Evolutionary conservation across 208 protist species (phyloP), one percentile per base, ranked within the genome.

Genomic region (Balamuthia mandrillaris): DNA sequence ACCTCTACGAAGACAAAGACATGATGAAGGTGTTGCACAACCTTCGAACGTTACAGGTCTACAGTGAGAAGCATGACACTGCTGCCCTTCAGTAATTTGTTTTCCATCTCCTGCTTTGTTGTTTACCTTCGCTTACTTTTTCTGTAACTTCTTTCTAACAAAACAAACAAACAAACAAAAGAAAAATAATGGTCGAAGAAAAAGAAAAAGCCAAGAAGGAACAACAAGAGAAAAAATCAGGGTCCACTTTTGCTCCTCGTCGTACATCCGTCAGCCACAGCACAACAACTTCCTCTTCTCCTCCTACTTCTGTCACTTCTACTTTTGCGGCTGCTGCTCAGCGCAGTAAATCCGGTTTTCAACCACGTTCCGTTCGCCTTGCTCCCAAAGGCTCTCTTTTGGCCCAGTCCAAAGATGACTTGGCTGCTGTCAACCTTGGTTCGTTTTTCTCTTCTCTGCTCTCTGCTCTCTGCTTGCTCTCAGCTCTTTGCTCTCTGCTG

Each of bases 1-100:
- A 77, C 18, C 66, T 77, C 4, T 77, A 54, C 42, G 66, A 77
- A 27, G 44, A 77, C 44, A 77, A 77, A 45, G 66, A 77, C 42
- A 54, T 77, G 42, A 77, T 77, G 66, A 33, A 77, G 66, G 66
- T 77, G 1, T 31, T 77, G 3, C 66, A 54, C 16, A 47, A 77
- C 44, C 27, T 77, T 9, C 49, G 54, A 27, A 45, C 54, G n/a
- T 29, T 77, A 1, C 37, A 45, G 0, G 54, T 56, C 44, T 77
- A 56, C 16, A 77, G 66, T n/a, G 41, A 77, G n/a, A 77, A 77
- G 42, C 54, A 54, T 27, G 44, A 77, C 66, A 35, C 66, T 1
- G 66, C 37, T 1, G 66, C 37, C 2, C 18, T 77, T 6, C 12
- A 18, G 63, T 74, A 51, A 10, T 21, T 3, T n/a, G 12, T 2